phyloP scores from a whole-genome alignment of 306 rosid genomes.

The Echinosophora koreensis region DNA sequence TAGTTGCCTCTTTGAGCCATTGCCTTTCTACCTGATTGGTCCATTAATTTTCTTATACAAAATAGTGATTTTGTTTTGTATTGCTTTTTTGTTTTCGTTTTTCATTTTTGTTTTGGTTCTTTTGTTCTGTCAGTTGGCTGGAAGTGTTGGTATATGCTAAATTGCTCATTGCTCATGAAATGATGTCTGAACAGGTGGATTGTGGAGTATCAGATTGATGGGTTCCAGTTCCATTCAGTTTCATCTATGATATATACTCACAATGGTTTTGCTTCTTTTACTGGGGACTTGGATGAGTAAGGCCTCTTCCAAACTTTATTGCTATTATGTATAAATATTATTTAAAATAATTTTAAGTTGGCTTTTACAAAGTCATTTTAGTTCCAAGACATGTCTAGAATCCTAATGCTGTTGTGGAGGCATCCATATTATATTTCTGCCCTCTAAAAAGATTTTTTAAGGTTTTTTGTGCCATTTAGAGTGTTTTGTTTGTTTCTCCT shows the following conservation, averaged over 20 bases:
- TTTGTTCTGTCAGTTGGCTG: slow-evolving; percentile 33
- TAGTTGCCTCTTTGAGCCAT: slow-evolving; percentile 33
- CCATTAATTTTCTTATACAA: slow-evolving; percentile 34
- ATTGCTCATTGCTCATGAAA: slow-evolving; percentile 42
- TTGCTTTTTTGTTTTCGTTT: too few relatives aligned
- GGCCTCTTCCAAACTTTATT: slow-evolving; percentile 51
- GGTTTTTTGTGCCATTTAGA: slow-evolving; percentile 35
- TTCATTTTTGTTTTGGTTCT: slow-evolving; percentile 20
- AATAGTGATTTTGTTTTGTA: neutral
- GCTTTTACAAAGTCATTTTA: slow-evolving; percentile 30
- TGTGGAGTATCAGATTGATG: slow-evolving; percentile 89
- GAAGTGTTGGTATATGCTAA: slow-evolving; percentile 39
- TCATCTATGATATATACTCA: slow-evolving; percentile 94
- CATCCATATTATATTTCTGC: neutral
- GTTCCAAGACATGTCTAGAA: slow-evolving; percentile 31
- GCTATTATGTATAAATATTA: slow-evolving; percentile 19
- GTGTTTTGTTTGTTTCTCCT: slow-evolving; percentile 22
- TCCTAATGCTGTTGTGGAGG: slow-evolving; percentile 10
- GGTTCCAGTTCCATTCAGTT: slow-evolving; percentile 91
- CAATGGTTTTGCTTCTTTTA: slow-evolving; percentile 97
- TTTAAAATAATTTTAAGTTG: slow-evolving; percentile 25
- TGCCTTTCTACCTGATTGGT: slow-evolving; percentile 36
- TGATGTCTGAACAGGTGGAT: slow-evolving; percentile 82
- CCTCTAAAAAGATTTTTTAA: slow-evolving; percentile 21
- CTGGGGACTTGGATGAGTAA: slow-evolving; percentile 97